phyloP scores from a whole-genome alignment of 176 grass and related monocot genomes.

The Saccharum spontaneum region DNA sequence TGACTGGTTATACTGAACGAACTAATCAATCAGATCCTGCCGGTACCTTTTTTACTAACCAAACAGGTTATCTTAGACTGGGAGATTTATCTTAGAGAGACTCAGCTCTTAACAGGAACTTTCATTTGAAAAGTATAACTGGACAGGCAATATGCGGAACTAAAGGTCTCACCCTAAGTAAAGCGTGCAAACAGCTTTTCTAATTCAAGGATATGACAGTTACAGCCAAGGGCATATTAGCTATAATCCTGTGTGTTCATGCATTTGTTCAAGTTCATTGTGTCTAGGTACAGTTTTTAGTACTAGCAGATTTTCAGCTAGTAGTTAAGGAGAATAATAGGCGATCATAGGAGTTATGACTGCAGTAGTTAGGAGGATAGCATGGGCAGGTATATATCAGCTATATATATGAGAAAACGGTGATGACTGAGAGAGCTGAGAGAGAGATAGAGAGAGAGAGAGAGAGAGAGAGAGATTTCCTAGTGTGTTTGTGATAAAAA shows the following conservation, averaged over 20 bases:
- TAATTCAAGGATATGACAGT: neutral
- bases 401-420: neutral
- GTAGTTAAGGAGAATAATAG: neutral
- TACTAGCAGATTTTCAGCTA: neutral
- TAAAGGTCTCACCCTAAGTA: neutral
- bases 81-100: neutral
- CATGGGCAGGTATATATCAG: neutral
- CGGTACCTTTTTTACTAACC: neutral
- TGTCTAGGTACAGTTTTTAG: neutral
- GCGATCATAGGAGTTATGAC: neutral
- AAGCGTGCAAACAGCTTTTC: neutral
- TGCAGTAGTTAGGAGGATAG: neutral
- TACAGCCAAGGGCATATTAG: neutral
- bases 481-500: neutral
- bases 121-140: slow-evolving; percentile 14
- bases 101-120: neutral
- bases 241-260: neutral
- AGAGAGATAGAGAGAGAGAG: too few relatives aligned
- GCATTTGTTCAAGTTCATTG: neutral
- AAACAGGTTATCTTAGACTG: neutral
- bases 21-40: neutral
- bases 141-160: neutral
- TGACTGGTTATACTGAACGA: neutral
- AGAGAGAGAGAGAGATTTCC: neutral
- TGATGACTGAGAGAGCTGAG: neutral